Evolutionary conservation across 2,329 filamentous ascomycete genomes (phyloP).

Genomic region (Cordyceps tenuipes): DNA sequence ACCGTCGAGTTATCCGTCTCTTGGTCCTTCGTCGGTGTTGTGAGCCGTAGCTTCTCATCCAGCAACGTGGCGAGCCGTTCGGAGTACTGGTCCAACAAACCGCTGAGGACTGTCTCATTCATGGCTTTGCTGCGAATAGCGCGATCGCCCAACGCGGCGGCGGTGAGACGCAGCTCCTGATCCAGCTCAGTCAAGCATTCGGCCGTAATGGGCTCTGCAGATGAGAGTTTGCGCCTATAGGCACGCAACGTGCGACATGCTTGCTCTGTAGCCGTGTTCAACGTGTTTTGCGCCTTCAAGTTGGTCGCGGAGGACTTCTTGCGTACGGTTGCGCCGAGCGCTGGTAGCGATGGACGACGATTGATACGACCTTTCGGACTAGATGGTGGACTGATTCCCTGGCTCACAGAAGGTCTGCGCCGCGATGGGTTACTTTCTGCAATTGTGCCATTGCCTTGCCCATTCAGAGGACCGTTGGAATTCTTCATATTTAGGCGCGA

Average conservation of each 20-base stretch:
- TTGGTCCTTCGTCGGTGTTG: slow-evolving; percentile 25
- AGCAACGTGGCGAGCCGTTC: slow-evolving; percentile 62
- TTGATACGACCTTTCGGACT: slow-evolving; percentile 41
- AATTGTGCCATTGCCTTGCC: slow-evolving; percentile 30
- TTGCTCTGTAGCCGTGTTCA: slow-evolving; percentile 57
- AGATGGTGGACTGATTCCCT: slow-evolving; percentile 39
- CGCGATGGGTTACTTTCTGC: slow-evolving; percentile 38
- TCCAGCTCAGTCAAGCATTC: slow-evolving; percentile 55
- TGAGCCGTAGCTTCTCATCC: slow-evolving; percentile 59
- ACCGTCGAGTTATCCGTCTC: slow-evolving; percentile 23
- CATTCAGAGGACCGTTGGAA: slow-evolving; percentile 32
- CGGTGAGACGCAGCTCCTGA: slow-evolving; percentile 55
- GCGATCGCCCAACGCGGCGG: slow-evolving; percentile 50
- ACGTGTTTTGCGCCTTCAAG: slow-evolving; percentile 43
- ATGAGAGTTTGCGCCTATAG: slow-evolving; percentile 55
- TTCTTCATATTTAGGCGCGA: slow-evolving; percentile 43
- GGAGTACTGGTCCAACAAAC: slow-evolving; percentile 66
- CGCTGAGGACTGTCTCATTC: slow-evolving; percentile 51
- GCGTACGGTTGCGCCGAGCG: slow-evolving; percentile 35
- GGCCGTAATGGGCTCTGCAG: slow-evolving; percentile 46
- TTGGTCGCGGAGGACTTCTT: slow-evolving; percentile 42
- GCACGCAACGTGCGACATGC: slow-evolving; percentile 52
- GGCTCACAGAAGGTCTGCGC: slow-evolving; percentile 36
- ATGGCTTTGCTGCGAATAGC: slow-evolving; percentile 45
- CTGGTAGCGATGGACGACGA: slow-evolving; percentile 47